Base-by-base conservation (phyloP, 768 basidiomycete species). In the Coprinopsis sp. region DNA sequence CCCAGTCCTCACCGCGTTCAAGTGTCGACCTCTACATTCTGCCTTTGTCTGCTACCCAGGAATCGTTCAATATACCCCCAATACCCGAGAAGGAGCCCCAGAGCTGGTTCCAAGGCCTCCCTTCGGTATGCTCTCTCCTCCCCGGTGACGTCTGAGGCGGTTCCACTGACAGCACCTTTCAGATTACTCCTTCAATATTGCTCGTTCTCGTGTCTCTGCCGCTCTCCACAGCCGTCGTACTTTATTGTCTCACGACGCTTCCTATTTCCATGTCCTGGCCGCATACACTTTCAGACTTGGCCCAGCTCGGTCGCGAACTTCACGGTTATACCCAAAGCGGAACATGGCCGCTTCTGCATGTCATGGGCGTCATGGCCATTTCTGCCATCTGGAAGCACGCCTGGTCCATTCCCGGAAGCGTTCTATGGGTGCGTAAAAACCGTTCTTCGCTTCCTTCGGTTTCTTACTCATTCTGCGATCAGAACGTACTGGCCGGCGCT, bases 341-440 rank as follows among this genome's bases (percentile, higher is more conserved):
- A 10, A 54, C 69, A 24, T 70, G 66, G 2, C 77, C 84, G 16
- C 70, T 81, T 44, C 74, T 76, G 6, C 94, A 95, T 65, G 88
- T 95, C 44, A 63, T 94, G 33, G 81, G 75, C 21, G 91, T 93
- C 40, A 74, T 97, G 56, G 82, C 86, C 30, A 73, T 93, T 12
- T 84, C 87, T 14, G 89, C 90, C 3, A 70, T 91, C 23, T 97
- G 92, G 91, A 96, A 93, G 66, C 94, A 97, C 63, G 91, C 93
- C 3, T 97, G 93, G 94, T 93, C 90, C 50, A 79, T 97, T 48
- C 94, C 94, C 7, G 94, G 94, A 6, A 92, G 90, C 54, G 91
- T 95, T 38, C 75, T 95, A 39, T 84, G 93, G 85, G 89, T 89
- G 52, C 47, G 83, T 71, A 38, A 21, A 39, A 50, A 46, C 50